Base-by-base conservation (phyloP, 495 filamentous ascomycete species). In the Sordaria brevicollis region DNA sequence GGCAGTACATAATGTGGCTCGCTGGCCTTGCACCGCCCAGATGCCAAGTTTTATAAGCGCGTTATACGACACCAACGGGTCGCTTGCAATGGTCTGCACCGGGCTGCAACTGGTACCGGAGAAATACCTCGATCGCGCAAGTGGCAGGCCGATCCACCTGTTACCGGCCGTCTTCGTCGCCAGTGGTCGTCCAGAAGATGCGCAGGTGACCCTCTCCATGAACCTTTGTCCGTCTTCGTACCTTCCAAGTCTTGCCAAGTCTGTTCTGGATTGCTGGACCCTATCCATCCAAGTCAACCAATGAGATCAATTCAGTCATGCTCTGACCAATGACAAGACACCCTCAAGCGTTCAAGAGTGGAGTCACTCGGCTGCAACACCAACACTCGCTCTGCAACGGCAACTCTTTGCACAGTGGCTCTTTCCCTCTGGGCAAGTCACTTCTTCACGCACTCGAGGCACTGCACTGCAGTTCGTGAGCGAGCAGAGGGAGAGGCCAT, bases 81-180 rank as follows among this genome's bases (percentile, higher is more conserved):
- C 19, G 34, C 35, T 19, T 21, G 21, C 37, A 41, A 21, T 72
- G 68, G 72, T 15, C 67, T 74, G 72, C 75, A 66, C 71, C 72
- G 68, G 72, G 11, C 67, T 74, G 72, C 75, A 66, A 73, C 72
- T 68, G 71, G 73, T 71, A 78, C 76, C 71, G 68, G 71, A 36
- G 65, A 35, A 71, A 73, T 75, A 74, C 74, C 73, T 78, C 66
- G 41, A 75, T 71, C 38, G 62, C 71, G 74, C 67, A 76, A 71
- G 57, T 38, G 37, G 41, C 35, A 66, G 67, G 70, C 70, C 70
- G 71, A 76, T 76, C 73, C 38, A 37, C 31, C 49, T 57, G 49
- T 31, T 57, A 31, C 49, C 49, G 49, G 49, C 49, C 25, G 49
- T 31, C 15, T 57, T 57, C 11, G 49, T 57, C 25, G 49, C 25